phyloP scores from a whole-genome alignment of 352 stramenopile genomes.

The Globisporangium polare region DNA sequence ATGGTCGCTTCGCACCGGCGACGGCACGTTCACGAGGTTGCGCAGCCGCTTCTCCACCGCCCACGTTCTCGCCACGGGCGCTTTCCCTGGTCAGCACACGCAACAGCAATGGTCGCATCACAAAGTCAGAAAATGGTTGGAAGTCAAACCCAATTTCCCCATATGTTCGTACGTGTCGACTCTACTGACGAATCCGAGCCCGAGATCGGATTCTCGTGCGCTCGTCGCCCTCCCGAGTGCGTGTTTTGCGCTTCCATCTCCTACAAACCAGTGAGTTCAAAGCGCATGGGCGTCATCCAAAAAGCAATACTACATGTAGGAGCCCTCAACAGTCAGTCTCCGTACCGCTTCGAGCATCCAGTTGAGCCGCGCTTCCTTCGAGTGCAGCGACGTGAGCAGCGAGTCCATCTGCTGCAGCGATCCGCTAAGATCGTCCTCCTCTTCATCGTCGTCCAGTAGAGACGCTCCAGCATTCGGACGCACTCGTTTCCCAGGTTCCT shows the following conservation, averaged over 20 bases:
- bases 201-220: background rate
- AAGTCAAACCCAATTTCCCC: background rate
- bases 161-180: background rate
- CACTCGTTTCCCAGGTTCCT: background rate
- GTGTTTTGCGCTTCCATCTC: conserved; percentile 75
- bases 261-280: conserved; percentile 16
- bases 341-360: conserved; percentile 69
- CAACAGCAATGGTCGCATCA: no score
- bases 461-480: background rate
- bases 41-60: conserved; percentile 52
- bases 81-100: conserved; percentile 1
- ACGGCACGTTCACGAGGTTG: conserved; percentile 37
- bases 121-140: background rate
- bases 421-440: conserved; percentile 14
- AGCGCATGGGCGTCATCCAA: background rate
- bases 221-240: background rate
- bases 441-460: conserved; percentile 4
- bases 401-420: conserved; percentile 29
- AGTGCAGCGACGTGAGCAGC: conserved; percentile 48
- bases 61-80: conserved; percentile 41
- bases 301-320: no score
- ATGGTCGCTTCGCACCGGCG: conserved; percentile 25
- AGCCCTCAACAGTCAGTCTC: no score
- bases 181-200: background rate
- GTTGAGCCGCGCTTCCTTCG: conserved; percentile 57